phyloP scores from a whole-genome alignment of 2,329 filamentous ascomycete species.

The Cryphonectria parasitica region DNA sequence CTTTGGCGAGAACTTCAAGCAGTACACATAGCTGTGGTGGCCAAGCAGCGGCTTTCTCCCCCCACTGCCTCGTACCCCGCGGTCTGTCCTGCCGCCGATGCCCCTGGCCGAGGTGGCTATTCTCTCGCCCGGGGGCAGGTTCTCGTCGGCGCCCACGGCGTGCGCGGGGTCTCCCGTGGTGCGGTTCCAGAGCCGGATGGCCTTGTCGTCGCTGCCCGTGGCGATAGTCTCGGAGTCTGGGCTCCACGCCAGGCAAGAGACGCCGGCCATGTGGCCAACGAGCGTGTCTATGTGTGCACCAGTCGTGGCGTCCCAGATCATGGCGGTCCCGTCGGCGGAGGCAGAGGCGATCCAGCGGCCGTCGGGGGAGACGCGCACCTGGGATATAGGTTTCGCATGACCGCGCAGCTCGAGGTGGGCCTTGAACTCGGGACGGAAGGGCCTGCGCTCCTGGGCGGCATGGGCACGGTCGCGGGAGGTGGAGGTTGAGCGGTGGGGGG shows the following conservation, averaged over 20 bases:
- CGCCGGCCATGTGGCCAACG: slow-evolving; percentile 89
- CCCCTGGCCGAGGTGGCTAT: slow-evolving; percentile 25
- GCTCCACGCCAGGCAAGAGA: slow-evolving; percentile 92
- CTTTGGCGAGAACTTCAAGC: slow-evolving; percentile 93
- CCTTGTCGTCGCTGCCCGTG: slow-evolving; percentile 93
- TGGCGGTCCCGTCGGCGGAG: slow-evolving; percentile 87
- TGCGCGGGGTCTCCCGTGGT: slow-evolving; percentile 55
- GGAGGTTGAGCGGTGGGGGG: slow-evolving; percentile 27
- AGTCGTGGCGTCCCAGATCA: slow-evolving; percentile 83
- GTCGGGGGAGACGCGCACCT: slow-evolving; percentile 89
- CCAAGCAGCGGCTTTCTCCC: slow-evolving; percentile 69
- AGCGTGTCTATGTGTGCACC: slow-evolving; percentile 85
- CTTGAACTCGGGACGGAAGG: slow-evolving; percentile 67
- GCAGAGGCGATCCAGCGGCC: slow-evolving; percentile 87
- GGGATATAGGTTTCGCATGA: slow-evolving; percentile 78
- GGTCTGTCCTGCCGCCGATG: slow-evolving; percentile 25
- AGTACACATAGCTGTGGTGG: slow-evolving; percentile 96
- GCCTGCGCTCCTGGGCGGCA: slow-evolving; percentile 46
- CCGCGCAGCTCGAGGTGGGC: slow-evolving; percentile 73
- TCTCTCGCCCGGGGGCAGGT: slow-evolving; percentile 27
- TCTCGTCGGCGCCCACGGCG: slow-evolving; percentile 33
- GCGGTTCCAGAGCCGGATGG: slow-evolving; percentile 88
- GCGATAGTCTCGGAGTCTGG: slow-evolving; percentile 87
- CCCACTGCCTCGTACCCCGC: slow-evolving; percentile 26
- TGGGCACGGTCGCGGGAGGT: slow-evolving; percentile 27